Conservation (phyloP, 2,329 filamentous ascomycete genomes). For the Fusarium veterinarium region DNA sequence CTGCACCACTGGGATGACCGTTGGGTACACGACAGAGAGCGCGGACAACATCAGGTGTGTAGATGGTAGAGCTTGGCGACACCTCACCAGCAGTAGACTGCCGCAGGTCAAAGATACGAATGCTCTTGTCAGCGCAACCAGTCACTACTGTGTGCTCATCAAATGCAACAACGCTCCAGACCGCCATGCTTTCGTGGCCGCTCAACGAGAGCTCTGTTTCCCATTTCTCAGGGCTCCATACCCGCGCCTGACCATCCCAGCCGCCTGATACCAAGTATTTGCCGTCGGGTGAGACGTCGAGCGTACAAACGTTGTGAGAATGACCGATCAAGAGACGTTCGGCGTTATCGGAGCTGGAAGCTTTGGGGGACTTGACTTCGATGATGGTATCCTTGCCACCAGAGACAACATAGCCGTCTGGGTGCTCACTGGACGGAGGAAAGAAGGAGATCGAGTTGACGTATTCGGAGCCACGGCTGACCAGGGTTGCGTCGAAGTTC, state of each 20-base stretch:
- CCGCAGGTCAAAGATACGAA: constrained; percentile 83
- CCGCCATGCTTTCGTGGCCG: constrained; percentile 79
- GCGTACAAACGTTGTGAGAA: constrained; percentile 84
- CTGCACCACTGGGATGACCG: constrained; percentile 81
- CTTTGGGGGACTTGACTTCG: constrained; percentile 81
- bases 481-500: constrained; percentile 79
- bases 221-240: constrained; percentile 91
- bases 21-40: constrained; percentile 85
- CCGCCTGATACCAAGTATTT: constrained; percentile 87
- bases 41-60: constrained; percentile 85
- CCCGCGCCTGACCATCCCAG: constrained; percentile 89
- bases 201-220: constrained; percentile 77
- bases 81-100: constrained; percentile 66
- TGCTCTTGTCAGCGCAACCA: constrained; percentile 90
- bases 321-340: constrained; percentile 90
- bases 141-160: constrained; percentile 85
- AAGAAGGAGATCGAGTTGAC: constrained; percentile 87
- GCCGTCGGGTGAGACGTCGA: constrained; percentile 81
- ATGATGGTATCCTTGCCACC: constrained; percentile 94
- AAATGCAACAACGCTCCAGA: constrained; percentile 92
- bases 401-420: constrained; percentile 85
- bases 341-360: constrained; percentile 77
- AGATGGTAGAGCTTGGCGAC: constrained; percentile 64
- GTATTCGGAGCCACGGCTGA: constrained; percentile 84
- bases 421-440: constrained; percentile 73